A percentile compares a stretch with the other conserved stretches of the same genome.
phyloP scores from a whole-genome alignment of 2,329 filamentous ascomycete genomes.

The Ceratocystis lukuohia region DNA sequence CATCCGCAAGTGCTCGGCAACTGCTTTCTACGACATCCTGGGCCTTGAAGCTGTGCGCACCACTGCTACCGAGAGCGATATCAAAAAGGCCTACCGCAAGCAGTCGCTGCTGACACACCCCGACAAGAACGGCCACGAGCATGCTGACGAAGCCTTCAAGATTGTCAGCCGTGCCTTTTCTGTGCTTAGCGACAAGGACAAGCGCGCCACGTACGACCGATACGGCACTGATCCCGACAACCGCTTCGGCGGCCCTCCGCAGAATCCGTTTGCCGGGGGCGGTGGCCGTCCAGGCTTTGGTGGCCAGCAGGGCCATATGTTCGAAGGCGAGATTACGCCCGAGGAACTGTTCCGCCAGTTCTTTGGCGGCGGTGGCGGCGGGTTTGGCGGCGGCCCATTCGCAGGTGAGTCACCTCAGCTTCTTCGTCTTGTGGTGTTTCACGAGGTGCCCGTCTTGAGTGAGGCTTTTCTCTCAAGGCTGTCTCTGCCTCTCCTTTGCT shows the following conservation, averaged over 20 bases:
- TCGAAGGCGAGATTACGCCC: conserved; percentile 84
- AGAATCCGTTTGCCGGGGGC: conserved; percentile 44
- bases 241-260: conserved; percentile 52
- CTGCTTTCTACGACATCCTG: conserved; percentile 92
- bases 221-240: conserved; percentile 88
- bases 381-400: conserved; percentile 48
- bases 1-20: conserved; percentile 70
- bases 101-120: conserved; percentile 88
- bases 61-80: conserved; percentile 63
- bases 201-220: conserved; percentile 75
- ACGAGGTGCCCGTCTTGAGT: too few relatives aligned
- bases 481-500: not conserved
- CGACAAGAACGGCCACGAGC: conserved; percentile 93
- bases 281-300: conserved; percentile 38
- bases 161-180: conserved; percentile 92
- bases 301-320: conserved; percentile 41
- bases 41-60: conserved; percentile 51
- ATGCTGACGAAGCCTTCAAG: conserved; percentile 97
- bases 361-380: conserved; percentile 68
- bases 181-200: conserved; percentile 82
- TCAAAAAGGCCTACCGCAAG: conserved; percentile 97
- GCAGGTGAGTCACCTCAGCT: conserved; percentile 27
- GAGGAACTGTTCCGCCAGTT: conserved; percentile 97
- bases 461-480: not conserved
- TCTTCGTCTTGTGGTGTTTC: not conserved